Base-by-base conservation (phyloP, 768 basidiomycete genomes). In the Lactarius trivialis region DNA sequence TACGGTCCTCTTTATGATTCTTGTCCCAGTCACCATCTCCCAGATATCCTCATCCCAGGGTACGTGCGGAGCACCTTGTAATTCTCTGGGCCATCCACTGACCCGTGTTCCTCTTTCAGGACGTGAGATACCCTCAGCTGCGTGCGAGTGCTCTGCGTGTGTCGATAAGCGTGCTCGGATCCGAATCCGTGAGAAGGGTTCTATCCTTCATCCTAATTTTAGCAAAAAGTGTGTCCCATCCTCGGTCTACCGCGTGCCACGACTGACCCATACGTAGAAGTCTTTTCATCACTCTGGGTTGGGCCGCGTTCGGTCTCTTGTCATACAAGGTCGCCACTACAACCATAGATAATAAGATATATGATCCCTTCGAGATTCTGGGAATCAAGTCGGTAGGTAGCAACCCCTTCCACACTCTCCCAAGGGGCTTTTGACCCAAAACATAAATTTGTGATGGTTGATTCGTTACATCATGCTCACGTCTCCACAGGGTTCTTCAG, bases 301-400 rank as follows among this genome's bases (percentile, higher is more conserved):
- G 95, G 95, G 74, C 78, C 9, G 58, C 83, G 1, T 83, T 94
- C 60, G 85, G 76, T 8, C 82, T 83, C 67, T 72, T 94, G 34
- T 81, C 77, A n/a, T 87, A 88, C 75, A 80, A 81, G 70, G 85
- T 84, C 37, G 78, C 82, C 8, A 78, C 76, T 55, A 76, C 82
- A 61, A 78, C 82, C 67, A 67, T 80, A 57, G 84, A 90, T 65
- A 81, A 76, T 76, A 86, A 83, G 68, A 71, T 95, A 14, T 99
- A 98, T 73, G 83, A 98, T 72, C 97, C 97, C 1, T 99, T 95
- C 68, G 88, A 93, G 67, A 96, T 98, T 68, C 79, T 99, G 28
- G 94, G 89, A 19, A 83, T 98, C 60, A 75, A 74, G 4, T 70
- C 79, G 14, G 92, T 92, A 67, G 65, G 85, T 79, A n/a, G 26